A percentile compares a stretch with the other conserved stretches of the same genome.
These are phyloP conservation scores for Tripidium arundinaceum DNA, from an alignment of 202 grass and related monocot species.

Conservation along the genomic window DNA sequence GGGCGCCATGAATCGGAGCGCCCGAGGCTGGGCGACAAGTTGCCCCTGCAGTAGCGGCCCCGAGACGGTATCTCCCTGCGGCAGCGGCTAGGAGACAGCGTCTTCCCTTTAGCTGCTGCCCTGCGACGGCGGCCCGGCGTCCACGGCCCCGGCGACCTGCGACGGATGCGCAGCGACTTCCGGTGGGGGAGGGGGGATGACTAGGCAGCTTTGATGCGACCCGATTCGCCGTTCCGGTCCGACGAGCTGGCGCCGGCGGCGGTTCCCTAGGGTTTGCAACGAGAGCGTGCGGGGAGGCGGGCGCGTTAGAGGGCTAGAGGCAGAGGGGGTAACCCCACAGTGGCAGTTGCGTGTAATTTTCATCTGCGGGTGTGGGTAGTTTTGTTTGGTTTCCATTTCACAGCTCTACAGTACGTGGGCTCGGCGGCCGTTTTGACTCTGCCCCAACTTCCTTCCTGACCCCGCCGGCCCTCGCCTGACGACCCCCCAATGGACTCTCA, in stretches of 20 bases:
- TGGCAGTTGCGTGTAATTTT: not conserved
- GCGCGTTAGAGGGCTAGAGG: not conserved
- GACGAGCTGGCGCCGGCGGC: not conserved
- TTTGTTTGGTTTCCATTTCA: not conserved
- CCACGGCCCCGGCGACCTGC: not conserved
- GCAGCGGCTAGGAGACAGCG: not conserved
- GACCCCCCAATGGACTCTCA: constrained; percentile 17
- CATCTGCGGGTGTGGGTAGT: not conserved
- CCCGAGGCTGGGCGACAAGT: not conserved
- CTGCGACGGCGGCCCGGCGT: not conserved
- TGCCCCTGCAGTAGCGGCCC: not conserved
- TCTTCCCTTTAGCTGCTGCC: not conserved
- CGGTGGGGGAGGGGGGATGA: not conserved
- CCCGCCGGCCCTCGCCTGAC: too few species aligned
- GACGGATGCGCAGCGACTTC: not conserved
- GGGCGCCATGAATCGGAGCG: not conserved
- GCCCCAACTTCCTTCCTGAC: not conserved
- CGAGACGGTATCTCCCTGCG: not conserved
- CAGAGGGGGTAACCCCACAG: not conserved
- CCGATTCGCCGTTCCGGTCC: not conserved
- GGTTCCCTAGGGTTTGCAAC: not conserved
- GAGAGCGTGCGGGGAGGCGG: not conserved
- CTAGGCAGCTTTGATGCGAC: not conserved
- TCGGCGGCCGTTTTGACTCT: too few species aligned
- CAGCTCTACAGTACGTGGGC: not conserved